Conservation (phyloP, 2,329 filamentous ascomycete species). For the Coleophoma cylindrospora region DNA sequence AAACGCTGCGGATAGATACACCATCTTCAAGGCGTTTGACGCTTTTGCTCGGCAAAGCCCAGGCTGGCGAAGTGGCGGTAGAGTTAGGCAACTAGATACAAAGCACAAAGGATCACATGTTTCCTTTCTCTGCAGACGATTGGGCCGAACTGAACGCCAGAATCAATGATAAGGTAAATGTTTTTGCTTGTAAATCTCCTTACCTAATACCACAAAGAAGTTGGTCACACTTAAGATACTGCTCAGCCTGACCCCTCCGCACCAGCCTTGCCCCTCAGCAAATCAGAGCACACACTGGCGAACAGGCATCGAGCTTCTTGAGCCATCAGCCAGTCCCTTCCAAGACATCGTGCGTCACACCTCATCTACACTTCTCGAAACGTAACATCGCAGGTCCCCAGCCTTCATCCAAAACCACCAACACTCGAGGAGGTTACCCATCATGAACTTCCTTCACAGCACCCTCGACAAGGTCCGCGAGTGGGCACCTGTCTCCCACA, state of each 20-base stretch:
- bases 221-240: no score
- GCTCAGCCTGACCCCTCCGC: background rate
- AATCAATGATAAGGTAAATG: no score
- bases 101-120: no score
- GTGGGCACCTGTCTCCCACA: slow-evolving; percentile 83
- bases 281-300: background rate
- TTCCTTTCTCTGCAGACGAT: no score
- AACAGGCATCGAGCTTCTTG: background rate
- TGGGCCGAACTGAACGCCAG: no score
- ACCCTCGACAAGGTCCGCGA: slow-evolving; percentile 90
- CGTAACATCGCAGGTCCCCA: background rate
- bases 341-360: background rate
- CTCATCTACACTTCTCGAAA: background rate
- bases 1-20: no score
- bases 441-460: slow-evolving; percentile 88
- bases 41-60: no score
- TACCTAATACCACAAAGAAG: no score
- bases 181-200: no score
- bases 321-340: background rate
- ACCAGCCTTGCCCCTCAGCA: background rate
- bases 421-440: background rate
- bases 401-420: background rate
- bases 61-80: no score
- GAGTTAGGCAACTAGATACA: no score
- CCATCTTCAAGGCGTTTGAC: no score